Base-by-base conservation (phyloP, 2,329 filamentous ascomycete genomes). In the Ophiostoma piceae region DNA sequence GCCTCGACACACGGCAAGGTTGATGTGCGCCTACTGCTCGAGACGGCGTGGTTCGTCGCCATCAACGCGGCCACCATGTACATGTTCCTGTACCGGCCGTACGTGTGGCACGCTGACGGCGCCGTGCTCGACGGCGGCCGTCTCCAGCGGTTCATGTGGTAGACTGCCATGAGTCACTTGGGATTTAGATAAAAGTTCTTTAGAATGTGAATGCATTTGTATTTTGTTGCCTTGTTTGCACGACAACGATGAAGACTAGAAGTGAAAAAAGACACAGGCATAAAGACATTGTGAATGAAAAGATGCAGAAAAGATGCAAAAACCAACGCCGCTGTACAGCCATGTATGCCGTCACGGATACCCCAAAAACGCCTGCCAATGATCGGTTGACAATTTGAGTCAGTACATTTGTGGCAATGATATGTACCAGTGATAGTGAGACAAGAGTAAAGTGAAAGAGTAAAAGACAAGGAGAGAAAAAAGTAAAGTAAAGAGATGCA, bases 121-220 rank as follows among this genome's bases (percentile, higher is more conserved):
- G 79, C 75, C 6, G 65, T 85, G 2, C 80, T 86, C 41, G 86
- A 88, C 65, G 80, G 76, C 0, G 88, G 87, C 3, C 81, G 80
- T 22, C 77, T 87, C 71, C 92, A 95, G 81, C 84, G 92, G 68
- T 96, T 96, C 77, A 91, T 96, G 87, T 96, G 91, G 91, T 93
- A 71, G 57, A 29, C 26, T 3, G 29, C 0, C 16, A 12, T 1
- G 32, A n/a, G 3, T 1, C 6, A 12, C 1, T 16, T 35, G 3
- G 6, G 26, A 29, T 60, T 14, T 60, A 60, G 8, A 60, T 12
- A 60, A 29, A 26, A 29, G 12, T 60, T 14, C 19, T 26, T 29
- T 29, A 26, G 22, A 29, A 2, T 29, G 2, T 11, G n/a, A 29
- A 60, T 26, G 22, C 11, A 32, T 29, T 32, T 62, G 16, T n/a